Percentiles rank a stretch among this genome's conserved stretches.
Conservation (phyloP, 441 rosid genomes). For the Biscutella laevigata region DNA sequence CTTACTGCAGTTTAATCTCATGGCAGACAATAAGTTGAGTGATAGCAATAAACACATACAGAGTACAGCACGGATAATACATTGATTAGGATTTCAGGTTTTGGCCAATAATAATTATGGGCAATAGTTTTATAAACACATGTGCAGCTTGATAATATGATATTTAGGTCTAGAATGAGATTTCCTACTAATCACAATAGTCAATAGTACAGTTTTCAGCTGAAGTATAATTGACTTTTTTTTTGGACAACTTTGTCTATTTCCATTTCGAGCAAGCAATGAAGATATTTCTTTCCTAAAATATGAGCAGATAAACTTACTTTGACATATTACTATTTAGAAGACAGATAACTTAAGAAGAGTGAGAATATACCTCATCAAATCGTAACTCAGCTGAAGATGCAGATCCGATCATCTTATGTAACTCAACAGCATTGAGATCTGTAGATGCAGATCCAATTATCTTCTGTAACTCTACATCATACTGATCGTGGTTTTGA, state of each 20-base stretch:
- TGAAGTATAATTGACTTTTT: background rate
- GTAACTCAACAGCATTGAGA: conserved; percentile 24
- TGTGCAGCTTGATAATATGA: background rate
- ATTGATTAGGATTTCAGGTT: background rate
- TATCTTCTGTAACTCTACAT: conserved; percentile 24
- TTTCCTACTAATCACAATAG: background rate
- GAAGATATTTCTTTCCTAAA: background rate
- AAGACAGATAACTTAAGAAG: conserved; percentile 4
- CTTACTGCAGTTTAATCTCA: conserved; percentile 5
- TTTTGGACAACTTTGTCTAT: no score
- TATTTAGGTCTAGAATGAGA: conserved; percentile 12
- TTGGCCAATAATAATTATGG: background rate
- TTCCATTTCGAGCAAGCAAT: conserved; percentile 2
- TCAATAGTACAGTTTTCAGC: background rate
- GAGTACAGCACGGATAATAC: background rate
- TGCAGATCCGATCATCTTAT: conserved; percentile 31
- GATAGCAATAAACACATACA: conserved; percentile 5
- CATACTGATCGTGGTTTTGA: conserved; percentile 15
- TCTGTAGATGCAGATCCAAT: conserved; percentile 28
- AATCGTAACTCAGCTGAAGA: conserved; percentile 34
- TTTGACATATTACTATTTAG: background rate
- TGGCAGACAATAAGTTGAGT: background rate
- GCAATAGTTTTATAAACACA: conserved; percentile 1
- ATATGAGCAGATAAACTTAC: background rate
- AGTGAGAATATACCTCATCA: conserved; percentile 32